phyloP scores from a whole-genome alignment of 176 grass and related monocot species.

The Lolium perenne region DNA sequence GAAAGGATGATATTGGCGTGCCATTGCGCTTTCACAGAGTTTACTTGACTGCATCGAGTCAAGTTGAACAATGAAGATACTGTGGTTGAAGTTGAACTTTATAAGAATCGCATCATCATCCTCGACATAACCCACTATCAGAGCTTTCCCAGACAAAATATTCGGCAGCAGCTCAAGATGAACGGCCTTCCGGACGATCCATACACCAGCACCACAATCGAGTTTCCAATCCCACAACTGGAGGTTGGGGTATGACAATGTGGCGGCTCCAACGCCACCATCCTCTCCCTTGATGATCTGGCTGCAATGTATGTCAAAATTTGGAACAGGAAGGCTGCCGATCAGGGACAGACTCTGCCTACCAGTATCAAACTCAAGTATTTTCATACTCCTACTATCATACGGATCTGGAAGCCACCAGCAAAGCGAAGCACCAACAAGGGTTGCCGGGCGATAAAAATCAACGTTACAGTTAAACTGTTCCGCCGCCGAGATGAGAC shows the following conservation, averaged over 20 bases:
- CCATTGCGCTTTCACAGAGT: too few relatives aligned
- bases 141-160: too few relatives aligned
- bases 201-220: not conserved
- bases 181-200: not conserved
- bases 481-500: not conserved
- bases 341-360: not conserved
- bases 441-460: not conserved
- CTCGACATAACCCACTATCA: too few relatives aligned
- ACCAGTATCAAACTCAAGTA: not conserved
- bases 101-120: too few relatives aligned
- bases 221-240: not conserved
- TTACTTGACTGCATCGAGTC: too few relatives aligned
- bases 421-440: not conserved
- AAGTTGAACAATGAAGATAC: too few relatives aligned
- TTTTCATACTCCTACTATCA: not conserved
- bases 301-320: not conserved
- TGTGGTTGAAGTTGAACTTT: too few relatives aligned
- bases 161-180: too few relatives aligned
- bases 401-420: not conserved
- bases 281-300: not conserved
- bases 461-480: not conserved
- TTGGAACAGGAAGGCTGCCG: not conserved
- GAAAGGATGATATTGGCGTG: too few relatives aligned
- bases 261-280: not conserved
- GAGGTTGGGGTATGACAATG: not conserved